Evolutionary conservation across 305 asterid species (phyloP).

Genomic region (Fraxinus xanthoxyloides): DNA sequence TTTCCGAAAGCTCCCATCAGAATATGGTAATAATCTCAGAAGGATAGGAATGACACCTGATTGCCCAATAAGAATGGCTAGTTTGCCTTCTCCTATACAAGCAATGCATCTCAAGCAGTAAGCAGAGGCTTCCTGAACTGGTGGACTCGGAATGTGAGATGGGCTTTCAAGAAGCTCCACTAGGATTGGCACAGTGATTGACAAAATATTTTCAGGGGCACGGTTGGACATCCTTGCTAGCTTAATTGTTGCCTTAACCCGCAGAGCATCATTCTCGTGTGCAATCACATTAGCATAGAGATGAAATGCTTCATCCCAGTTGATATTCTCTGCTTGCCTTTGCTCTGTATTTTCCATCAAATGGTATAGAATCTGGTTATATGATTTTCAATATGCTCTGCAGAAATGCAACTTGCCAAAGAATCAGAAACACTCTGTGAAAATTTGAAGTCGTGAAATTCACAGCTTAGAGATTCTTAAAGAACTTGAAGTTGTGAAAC

Average conservation of each 20-base stretch:
- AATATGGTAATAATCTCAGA: conserved; percentile 35
- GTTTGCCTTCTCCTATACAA: conserved; percentile 45
- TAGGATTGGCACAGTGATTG: conserved; percentile 39
- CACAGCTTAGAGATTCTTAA: too few relatives aligned
- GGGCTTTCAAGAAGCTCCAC: conserved; percentile 44
- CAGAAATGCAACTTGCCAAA: neutral
- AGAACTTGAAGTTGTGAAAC: neutral
- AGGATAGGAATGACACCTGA: conserved; percentile 43
- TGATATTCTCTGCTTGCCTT: conserved; percentile 20
- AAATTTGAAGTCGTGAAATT: neutral
- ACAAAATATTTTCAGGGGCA: conserved; percentile 50
- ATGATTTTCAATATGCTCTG: conserved; percentile 11
- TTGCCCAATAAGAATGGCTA: conserved; percentile 48
- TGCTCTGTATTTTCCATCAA: conserved; percentile 21
- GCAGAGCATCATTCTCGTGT: conserved; percentile 29
- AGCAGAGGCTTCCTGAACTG: conserved; percentile 46
- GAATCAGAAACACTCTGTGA: neutral
- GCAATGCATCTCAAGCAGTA: conserved; percentile 54
- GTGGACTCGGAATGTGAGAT: conserved; percentile 24
- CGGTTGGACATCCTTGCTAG: conserved; percentile 39
- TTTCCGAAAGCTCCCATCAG: conserved; percentile 36
- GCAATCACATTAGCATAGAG: conserved; percentile 35
- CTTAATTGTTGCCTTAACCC: conserved; percentile 41
- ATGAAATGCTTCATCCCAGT: conserved; percentile 45
- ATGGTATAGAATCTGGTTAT: neutral